A percentile compares a stretch with the other conserved stretches of the same genome.
phyloP scores from a whole-genome alignment of 2,329 filamentous ascomycete genomes.

The Decorospora gaudefroyi region DNA sequence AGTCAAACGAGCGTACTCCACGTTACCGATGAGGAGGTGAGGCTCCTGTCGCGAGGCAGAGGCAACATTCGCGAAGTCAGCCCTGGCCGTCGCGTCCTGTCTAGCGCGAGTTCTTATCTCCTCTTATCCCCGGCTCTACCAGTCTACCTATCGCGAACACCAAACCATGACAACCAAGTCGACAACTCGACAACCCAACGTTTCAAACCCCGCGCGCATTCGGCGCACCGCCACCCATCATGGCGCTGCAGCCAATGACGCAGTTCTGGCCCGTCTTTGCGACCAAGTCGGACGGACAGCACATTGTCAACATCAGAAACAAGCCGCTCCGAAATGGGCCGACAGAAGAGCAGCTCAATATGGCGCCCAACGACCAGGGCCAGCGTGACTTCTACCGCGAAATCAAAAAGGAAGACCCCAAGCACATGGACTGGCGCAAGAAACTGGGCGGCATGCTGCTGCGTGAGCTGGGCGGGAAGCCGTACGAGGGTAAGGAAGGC shows the following conservation, averaged over 20 bases:
- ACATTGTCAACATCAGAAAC: slow-evolving; percentile 54
- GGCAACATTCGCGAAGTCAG: not conserved
- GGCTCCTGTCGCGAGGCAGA: not conserved
- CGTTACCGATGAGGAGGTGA: too few species aligned
- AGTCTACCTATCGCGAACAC: not conserved
- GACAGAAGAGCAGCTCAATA: slow-evolving; percentile 57
- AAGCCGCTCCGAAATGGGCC: slow-evolving; percentile 59
- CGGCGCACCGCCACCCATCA: slow-evolving; percentile 21
- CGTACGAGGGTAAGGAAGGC: slow-evolving; percentile 35
- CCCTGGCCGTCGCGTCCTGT: too few species aligned
- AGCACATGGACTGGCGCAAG: slow-evolving; percentile 62
- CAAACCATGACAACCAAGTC: not conserved
- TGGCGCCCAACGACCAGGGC: slow-evolving; percentile 58
- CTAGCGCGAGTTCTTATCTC: slow-evolving; percentile 9
- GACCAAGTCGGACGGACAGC: slow-evolving; percentile 55
- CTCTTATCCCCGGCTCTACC: slow-evolving; percentile 5
- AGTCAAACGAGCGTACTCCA: slow-evolving; percentile 4
- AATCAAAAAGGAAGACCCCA: slow-evolving; percentile 56
- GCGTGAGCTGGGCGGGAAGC: slow-evolving; percentile 52
- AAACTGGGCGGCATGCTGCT: slow-evolving; percentile 64
- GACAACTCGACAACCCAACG: not conserved
- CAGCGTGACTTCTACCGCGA: slow-evolving; percentile 60
- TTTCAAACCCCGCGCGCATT: slow-evolving; percentile 4
- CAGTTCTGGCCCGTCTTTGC: slow-evolving; percentile 55
- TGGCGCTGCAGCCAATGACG: slow-evolving; percentile 48